Conservation (phyloP, 2,329 filamentous ascomycete genomes). For the Fusarium hostae region DNA sequence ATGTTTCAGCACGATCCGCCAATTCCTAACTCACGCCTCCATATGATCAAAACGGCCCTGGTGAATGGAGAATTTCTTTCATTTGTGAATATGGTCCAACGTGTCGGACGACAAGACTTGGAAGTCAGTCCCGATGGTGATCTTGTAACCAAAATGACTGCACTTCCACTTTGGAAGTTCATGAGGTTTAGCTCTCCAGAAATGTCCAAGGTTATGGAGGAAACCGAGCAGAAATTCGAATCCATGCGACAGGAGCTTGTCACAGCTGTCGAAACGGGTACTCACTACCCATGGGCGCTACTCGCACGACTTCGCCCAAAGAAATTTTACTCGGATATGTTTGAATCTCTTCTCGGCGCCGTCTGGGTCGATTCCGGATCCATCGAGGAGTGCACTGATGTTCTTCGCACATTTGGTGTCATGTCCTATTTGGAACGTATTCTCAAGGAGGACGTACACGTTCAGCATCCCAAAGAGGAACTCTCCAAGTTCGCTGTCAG, state of each 20-base stretch:
- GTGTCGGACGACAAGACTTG: conserved; percentile 38
- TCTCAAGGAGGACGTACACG: conserved; percentile 67
- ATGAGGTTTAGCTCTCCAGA: conserved; percentile 68
- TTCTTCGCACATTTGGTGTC: conserved; percentile 74
- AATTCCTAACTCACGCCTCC: conserved; percentile 70
- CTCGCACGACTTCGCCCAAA: conserved; percentile 72
- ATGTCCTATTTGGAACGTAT: conserved; percentile 70
- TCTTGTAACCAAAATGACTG: conserved; percentile 33
- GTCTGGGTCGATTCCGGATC: conserved; percentile 83
- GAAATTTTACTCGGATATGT: conserved; percentile 86
- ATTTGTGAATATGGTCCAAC: conserved; percentile 72
- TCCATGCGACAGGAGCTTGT: conserved; percentile 61
- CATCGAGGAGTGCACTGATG: conserved; percentile 65
- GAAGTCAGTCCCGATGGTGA: conserved; percentile 25
- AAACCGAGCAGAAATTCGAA: conserved; percentile 58
- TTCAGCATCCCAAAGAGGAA: conserved; percentile 73
- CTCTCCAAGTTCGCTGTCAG: conserved; percentile 68
- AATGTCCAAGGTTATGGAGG: conserved; percentile 59
- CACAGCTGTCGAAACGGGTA: conserved; percentile 59
- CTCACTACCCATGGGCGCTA: conserved; percentile 79
- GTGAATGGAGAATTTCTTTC: conserved; percentile 85
- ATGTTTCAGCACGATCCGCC: conserved; percentile 62
- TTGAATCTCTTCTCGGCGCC: conserved; percentile 84
- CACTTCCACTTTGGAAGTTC: conserved; percentile 72
- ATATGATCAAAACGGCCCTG: conserved; percentile 77